A percentile compares a stretch with the other conserved stretches of the same genome.
phyloP scores from a whole-genome alignment of 495 filamentous ascomycete genomes.

The Aspergillus biplanus region DNA sequence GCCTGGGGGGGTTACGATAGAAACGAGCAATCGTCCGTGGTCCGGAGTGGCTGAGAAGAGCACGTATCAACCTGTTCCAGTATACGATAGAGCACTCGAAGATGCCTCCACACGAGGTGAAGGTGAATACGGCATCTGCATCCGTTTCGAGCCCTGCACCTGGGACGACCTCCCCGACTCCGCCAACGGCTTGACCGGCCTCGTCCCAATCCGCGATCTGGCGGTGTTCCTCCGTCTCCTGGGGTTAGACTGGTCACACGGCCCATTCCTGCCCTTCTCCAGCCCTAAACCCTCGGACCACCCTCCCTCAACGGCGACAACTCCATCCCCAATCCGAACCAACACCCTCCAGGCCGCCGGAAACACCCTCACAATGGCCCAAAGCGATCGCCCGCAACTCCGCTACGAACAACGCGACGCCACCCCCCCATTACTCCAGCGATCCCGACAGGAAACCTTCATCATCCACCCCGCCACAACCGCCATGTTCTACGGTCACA shows the following conservation, averaged over 20 bases:
- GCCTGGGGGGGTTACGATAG: background rate
- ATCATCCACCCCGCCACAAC: conserved; percentile 3
- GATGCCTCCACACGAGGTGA: background rate
- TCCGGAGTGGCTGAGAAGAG: too few species aligned
- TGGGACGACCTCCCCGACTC: conserved; percentile 6
- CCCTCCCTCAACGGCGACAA: background rate
- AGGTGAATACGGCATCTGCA: conserved; percentile 2
- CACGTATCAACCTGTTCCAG: background rate
- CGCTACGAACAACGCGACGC: background rate
- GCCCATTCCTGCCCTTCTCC: background rate
- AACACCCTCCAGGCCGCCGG: background rate
- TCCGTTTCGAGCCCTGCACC: conserved; percentile 5
- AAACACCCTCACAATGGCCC: background rate
- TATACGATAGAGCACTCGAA: background rate
- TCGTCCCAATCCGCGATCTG: background rate
- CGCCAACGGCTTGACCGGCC: background rate
- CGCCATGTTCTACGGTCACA: conserved; percentile 5
- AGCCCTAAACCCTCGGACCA: background rate
- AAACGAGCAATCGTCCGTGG: background rate
- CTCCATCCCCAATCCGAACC: background rate
- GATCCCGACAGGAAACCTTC: background rate
- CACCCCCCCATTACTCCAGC: background rate
- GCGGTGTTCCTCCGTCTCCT: background rate
- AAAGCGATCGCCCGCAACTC: background rate
- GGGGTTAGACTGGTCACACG: background rate